Conservation (phyloP, 2,329 filamentous ascomycete genomes). For the Beauveria asiatica region DNA sequence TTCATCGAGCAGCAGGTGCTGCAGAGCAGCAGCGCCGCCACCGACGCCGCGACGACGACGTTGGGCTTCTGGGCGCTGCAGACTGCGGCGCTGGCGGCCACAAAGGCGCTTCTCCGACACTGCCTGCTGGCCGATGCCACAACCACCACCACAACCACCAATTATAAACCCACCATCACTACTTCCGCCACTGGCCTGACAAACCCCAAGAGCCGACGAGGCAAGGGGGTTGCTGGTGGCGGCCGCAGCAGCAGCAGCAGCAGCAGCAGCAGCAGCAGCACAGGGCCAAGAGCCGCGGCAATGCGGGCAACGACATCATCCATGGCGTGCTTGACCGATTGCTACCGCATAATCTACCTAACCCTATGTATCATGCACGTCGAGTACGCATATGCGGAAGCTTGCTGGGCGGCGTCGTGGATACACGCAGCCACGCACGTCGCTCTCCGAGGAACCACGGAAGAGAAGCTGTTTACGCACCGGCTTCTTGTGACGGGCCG, state of each 20-base stretch:
- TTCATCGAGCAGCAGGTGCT: constrained; percentile 23
- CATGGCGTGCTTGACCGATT: not conserved
- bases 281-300: not conserved
- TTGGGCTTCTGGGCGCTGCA: constrained; percentile 10
- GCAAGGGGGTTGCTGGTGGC: not conserved
- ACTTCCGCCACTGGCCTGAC: not conserved
- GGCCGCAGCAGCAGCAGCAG: not conserved
- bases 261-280: not conserved
- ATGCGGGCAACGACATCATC: not conserved
- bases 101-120: not conserved
- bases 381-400: constrained; percentile 23
- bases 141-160: not conserved
- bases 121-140: not conserved
- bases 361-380: constrained; percentile 19
- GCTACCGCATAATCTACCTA: constrained; percentile 15
- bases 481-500: constrained; percentile 9
- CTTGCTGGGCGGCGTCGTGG: constrained; percentile 20
- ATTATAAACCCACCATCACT: too few relatives aligned
- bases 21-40: not conserved
- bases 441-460: constrained; percentile 15
- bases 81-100: constrained; percentile 4
- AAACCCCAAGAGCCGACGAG: not conserved
- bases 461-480: constrained; percentile 10
- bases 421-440: constrained; percentile 17
- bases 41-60: constrained; percentile 11